These are phyloP conservation scores for Vinca minor DNA, from an alignment of 257 asterid species.

Conservation along the genomic window DNA sequence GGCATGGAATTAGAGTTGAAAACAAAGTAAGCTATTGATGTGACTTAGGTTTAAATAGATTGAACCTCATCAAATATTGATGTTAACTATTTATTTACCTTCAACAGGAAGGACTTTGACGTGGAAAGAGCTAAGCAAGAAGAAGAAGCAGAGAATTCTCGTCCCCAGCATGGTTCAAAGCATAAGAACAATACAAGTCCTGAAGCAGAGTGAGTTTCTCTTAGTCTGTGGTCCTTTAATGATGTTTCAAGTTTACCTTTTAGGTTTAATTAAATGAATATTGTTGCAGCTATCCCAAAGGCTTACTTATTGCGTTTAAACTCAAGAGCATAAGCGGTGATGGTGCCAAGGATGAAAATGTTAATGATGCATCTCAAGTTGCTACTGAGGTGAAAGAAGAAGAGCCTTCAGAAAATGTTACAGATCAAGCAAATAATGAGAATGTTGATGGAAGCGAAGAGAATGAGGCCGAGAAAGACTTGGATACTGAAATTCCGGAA, in stretches of 20 bases:
- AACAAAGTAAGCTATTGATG: slow-evolving; percentile 54
- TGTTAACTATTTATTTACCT: not conserved
- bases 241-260: slow-evolving; percentile 7
- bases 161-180: slow-evolving; percentile 36
- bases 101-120: slow-evolving; percentile 70
- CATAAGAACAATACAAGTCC: slow-evolving; percentile 38
- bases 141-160: slow-evolving; percentile 39
- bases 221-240: not conserved
- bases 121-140: slow-evolving; percentile 66
- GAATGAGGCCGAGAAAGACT: slow-evolving; percentile 24
- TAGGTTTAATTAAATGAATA: slow-evolving; percentile 9
- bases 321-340: slow-evolving; percentile 47
- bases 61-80: too few relatives aligned
- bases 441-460: slow-evolving; percentile 14
- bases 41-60: too few relatives aligned
- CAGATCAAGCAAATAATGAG: slow-evolving; percentile 9
- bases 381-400: slow-evolving; percentile 26
- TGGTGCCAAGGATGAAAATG: slow-evolving; percentile 38
- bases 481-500: slow-evolving; percentile 29
- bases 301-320: slow-evolving; percentile 70
- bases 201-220: slow-evolving; percentile 53
- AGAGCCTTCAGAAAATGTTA: slow-evolving; percentile 24
- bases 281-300: slow-evolving; percentile 73
- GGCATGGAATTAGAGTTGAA: slow-evolving; percentile 72
- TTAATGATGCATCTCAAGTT: slow-evolving; percentile 24